These are phyloP conservation scores for Backusella westeae DNA, from an alignment of 192 early-diverging fungal genomes.

Conservation along the genomic window DNA sequence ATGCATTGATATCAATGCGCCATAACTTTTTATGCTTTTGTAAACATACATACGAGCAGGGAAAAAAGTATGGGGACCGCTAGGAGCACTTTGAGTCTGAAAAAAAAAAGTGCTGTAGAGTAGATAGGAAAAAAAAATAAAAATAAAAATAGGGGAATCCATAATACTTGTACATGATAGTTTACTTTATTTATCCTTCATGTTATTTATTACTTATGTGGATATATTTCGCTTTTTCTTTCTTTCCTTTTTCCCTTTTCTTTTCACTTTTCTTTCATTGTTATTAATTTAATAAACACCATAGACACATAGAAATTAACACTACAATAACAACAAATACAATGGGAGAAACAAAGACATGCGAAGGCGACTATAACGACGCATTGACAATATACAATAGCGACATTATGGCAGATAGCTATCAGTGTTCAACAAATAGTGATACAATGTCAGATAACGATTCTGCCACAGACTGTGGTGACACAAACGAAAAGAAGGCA, in stretches of 20 bases:
- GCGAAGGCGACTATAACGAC: neutral
- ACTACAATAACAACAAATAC: neutral
- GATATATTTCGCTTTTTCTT: neutral
- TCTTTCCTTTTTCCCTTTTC: neutral
- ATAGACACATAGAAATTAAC: neutral
- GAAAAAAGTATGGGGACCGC: neutral
- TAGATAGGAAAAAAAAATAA: neutral
- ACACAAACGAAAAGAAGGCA: neutral
- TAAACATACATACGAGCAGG: slow-evolving; percentile 1
- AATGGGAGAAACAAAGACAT: neutral
- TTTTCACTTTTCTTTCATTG: neutral
- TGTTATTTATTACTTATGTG: slow-evolving; percentile 7
- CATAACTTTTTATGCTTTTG: neutral
- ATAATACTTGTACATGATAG: slow-evolving; percentile 3
- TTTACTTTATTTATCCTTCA: slow-evolving; percentile 7
- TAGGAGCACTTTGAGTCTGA: slow-evolving; percentile 2
- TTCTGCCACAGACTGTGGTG: neutral
- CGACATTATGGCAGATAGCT: neutral
- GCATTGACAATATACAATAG: neutral
- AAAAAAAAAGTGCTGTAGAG: neutral
- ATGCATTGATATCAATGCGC: neutral
- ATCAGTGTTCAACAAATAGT: neutral
- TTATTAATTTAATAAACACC: neutral
- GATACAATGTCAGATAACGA: neutral
- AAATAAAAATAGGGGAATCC: neutral